phyloP scores from a whole-genome alignment of 2,329 filamentous ascomycete species.

The Hymenoscyphus infarciens region DNA sequence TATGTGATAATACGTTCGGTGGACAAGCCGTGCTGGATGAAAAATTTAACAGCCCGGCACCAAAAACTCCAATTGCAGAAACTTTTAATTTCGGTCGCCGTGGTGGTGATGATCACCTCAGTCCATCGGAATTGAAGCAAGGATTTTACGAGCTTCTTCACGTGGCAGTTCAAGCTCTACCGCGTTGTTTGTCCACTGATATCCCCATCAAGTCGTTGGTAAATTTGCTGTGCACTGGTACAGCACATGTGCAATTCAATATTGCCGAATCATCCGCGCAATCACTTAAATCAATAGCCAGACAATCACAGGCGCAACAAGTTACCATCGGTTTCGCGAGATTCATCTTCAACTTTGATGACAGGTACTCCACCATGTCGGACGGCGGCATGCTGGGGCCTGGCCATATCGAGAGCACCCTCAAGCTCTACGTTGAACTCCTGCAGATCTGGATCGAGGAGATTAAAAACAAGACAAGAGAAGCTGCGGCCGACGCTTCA shows the following conservation, averaged over 20 bases:
- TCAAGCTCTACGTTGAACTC: slow-evolving; percentile 89
- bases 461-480: slow-evolving; percentile 79
- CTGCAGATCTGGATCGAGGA: slow-evolving; percentile 98
- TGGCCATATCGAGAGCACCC: slow-evolving; percentile 89
- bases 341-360: slow-evolving; percentile 98
- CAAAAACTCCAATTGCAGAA: slow-evolving; percentile 92
- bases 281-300: slow-evolving; percentile 90
- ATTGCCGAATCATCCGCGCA: slow-evolving; percentile 91
- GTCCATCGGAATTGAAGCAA: slow-evolving; percentile 77
- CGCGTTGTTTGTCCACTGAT: slow-evolving; percentile 85
- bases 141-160: slow-evolving; percentile 94
- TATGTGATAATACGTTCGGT: slow-evolving; percentile 96
- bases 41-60: slow-evolving; percentile 81
- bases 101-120: slow-evolving; percentile 78
- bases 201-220: slow-evolving; percentile 92
- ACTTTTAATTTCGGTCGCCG: slow-evolving; percentile 86
- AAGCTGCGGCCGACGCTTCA: slow-evolving; percentile 60
- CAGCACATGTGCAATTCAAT: slow-evolving; percentile 87
- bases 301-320: slow-evolving; percentile 88
- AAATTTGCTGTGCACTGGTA: slow-evolving; percentile 92
- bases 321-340: slow-evolving; percentile 95
- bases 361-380: slow-evolving; percentile 95
- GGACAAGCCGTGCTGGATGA: slow-evolving; percentile 94
- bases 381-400: slow-evolving; percentile 95
- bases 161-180: slow-evolving; percentile 90